phyloP scores from a whole-genome alignment of 805 yeast species.

The Kodamaea lidongshanica region DNA sequence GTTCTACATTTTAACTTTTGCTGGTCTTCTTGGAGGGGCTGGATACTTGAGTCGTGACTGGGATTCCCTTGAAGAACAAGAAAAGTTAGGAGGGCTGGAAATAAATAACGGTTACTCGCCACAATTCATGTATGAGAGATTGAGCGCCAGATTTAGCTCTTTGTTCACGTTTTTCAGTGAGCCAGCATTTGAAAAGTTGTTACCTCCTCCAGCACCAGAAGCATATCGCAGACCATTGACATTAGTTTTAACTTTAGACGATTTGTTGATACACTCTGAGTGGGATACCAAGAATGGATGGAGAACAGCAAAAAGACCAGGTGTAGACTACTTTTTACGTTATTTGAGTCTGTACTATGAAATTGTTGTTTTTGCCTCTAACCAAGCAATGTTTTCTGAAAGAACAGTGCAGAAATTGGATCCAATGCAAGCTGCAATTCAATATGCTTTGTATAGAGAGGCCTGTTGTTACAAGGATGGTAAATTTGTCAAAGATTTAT shows the following conservation, averaged over 20 bases:
- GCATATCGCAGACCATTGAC: conserved; percentile 92
- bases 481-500: conserved; percentile 80
- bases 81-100: conserved; percentile 43
- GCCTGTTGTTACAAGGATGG: conserved; percentile 89
- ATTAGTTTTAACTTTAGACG: conserved; percentile 83
- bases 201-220: conserved; percentile 89
- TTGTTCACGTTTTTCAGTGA: conserved; percentile 81
- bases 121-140: conserved; percentile 58
- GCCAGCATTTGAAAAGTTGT: conserved; percentile 86
- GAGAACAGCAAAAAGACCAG: conserved; percentile 99
- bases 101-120: conserved; percentile 67
- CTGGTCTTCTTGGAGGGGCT: conserved; percentile 46
- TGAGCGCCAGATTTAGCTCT: conserved; percentile 63
- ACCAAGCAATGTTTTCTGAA: conserved; percentile 80
- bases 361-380: conserved; percentile 83
- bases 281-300: conserved; percentile 93
- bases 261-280: conserved; percentile 80
- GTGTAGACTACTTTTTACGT: conserved; percentile 92
- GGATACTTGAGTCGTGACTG: conserved; percentile 77
- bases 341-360: conserved; percentile 94
- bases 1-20: conserved; percentile 57
- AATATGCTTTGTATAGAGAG: conserved; percentile 84
- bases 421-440: conserved; percentile 84
- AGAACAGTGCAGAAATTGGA: conserved; percentile 82
- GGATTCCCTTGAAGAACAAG: conserved; percentile 68